phyloP scores from a whole-genome alignment of 805 yeast species.

The Saccharomycopsis selenospora region DNA sequence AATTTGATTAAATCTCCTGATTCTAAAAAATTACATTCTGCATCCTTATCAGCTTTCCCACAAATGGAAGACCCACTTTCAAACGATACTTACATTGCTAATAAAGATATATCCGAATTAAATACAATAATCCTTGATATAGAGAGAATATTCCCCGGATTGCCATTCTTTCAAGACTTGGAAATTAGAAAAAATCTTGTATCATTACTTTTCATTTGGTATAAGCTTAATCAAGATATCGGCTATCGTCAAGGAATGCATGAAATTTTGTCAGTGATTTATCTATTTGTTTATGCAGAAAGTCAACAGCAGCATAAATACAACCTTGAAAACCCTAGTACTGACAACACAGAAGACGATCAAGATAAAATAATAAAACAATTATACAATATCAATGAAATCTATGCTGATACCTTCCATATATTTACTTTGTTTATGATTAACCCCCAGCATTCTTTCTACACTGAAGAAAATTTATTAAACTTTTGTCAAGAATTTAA shows the following conservation, averaged over 20 bases:
- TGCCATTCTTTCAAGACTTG: conserved; percentile 10
- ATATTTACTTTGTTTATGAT: conserved; percentile 40
- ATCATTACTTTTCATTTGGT: conserved; percentile 18
- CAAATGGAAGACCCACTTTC: neutral
- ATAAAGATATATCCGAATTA: conserved; percentile 11
- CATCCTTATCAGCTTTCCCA: neutral
- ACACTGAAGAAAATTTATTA: conserved; percentile 35
- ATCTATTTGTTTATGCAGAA: conserved; percentile 35
- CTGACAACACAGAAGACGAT: conserved; percentile 14
- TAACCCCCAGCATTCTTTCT: conserved; percentile 37
- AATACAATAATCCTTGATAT: conserved; percentile 20
- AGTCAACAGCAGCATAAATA: too few species aligned
- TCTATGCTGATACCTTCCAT: conserved; percentile 38
- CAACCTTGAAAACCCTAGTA: conserved; percentile 9
- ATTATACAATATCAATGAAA: conserved; percentile 31
- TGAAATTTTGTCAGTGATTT: conserved; percentile 43
- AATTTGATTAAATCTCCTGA: neutral
- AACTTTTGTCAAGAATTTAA: conserved; percentile 40
- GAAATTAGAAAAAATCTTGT: conserved; percentile 16
- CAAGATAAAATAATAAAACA: conserved; percentile 25
- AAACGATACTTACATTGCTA: neutral
- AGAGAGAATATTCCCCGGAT: conserved; percentile 20
- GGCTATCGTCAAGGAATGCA: conserved; percentile 45
- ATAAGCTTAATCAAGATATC: conserved; percentile 19
- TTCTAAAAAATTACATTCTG: neutral